Evolutionary conservation across 2,329 filamentous ascomycete genomes (phyloP).

Genomic region (Drechslerella stenobrocha): DNA sequence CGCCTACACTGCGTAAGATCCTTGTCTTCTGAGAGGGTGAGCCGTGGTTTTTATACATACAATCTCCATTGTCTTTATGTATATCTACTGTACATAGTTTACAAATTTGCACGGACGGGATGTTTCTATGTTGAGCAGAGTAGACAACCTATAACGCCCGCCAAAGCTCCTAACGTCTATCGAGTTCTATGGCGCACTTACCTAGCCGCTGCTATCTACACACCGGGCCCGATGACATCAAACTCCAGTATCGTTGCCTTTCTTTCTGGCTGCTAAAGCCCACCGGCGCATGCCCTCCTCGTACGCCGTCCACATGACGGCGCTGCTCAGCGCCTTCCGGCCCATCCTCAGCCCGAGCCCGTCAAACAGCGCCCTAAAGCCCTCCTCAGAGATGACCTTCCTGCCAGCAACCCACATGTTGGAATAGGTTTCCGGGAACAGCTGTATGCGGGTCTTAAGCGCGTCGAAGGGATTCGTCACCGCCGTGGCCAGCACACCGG

Average conservation of each 20-base stretch:
- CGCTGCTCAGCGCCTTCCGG: constrained; percentile 87
- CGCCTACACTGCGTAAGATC: constrained; percentile 52
- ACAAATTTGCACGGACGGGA: too few species aligned
- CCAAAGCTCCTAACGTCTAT: too few species aligned
- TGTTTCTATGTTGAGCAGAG: too few species aligned
- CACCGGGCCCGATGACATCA: constrained; percentile 5
- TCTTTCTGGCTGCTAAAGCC: constrained; percentile 40
- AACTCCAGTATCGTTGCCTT: constrained; percentile 13
- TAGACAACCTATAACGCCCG: too few species aligned
- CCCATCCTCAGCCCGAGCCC: constrained; percentile 84
- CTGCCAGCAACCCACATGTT: constrained; percentile 78
- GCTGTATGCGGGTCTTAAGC: constrained; percentile 90
- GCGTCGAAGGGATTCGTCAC: constrained; percentile 97
- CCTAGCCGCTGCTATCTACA: background rate
- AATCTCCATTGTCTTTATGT: too few species aligned
- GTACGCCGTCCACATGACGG: constrained; percentile 96
- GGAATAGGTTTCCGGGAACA: constrained; percentile 78
- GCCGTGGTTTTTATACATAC: too few species aligned
- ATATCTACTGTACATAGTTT: too few species aligned
- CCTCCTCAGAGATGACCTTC: constrained; percentile 81
- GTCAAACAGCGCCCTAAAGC: constrained; percentile 76
- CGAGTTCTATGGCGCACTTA: background rate
- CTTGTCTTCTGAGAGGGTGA: constrained; percentile 49
- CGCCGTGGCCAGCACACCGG: constrained; percentile 79
- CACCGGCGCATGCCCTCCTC: constrained; percentile 60